Conservation (phyloP, 371 early-diverging fungal species). For the Rhizopus stolonifer region DNA sequence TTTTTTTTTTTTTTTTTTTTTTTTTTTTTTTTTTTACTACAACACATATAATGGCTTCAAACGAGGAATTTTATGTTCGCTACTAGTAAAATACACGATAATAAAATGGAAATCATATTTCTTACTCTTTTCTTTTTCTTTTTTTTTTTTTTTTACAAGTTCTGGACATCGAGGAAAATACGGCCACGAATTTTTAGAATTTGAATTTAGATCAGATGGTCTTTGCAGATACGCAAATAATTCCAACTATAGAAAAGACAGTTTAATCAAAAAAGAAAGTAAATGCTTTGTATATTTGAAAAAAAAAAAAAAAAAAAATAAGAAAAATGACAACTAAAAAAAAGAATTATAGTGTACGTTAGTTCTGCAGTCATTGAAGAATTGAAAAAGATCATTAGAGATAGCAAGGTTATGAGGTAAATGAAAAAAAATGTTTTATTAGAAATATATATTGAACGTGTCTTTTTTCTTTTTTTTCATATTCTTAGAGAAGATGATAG, state of each 20-base stretch:
- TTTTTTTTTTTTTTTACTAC: neutral
- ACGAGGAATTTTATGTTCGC: conserved; percentile 79
- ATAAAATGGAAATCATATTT: conserved; percentile 35
- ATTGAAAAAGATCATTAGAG: conserved; percentile 83
- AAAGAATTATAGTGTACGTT: conserved; percentile 65
- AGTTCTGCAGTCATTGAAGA: conserved; percentile 81
- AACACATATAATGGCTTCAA: conserved; percentile 31
- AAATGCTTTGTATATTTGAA: too few species aligned
- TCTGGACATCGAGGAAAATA: conserved; percentile 92
- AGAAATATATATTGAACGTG: too few species aligned
- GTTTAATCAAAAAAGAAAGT: conserved; percentile 93
- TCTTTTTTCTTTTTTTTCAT: too few species aligned
- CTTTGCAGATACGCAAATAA: conserved; percentile 95
- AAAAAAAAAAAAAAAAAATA: neutral
- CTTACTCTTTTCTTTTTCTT: neutral
- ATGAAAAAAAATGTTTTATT: conserved; percentile 9
- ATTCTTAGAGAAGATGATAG: conserved; percentile 83
- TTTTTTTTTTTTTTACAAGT: conserved; percentile 33
- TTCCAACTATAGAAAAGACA: conserved; percentile 97
- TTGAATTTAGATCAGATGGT: conserved; percentile 91
- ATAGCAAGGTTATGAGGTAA: conserved; percentile 89
- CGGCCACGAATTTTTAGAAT: conserved; percentile 98
- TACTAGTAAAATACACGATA: conserved; percentile 85
- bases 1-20: neutral
- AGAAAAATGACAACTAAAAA: neutral